These are phyloP conservation scores for Tylopilus sp. DNA, from an alignment of 768 basidiomycete genomes.

Conservation along the genomic window DNA sequence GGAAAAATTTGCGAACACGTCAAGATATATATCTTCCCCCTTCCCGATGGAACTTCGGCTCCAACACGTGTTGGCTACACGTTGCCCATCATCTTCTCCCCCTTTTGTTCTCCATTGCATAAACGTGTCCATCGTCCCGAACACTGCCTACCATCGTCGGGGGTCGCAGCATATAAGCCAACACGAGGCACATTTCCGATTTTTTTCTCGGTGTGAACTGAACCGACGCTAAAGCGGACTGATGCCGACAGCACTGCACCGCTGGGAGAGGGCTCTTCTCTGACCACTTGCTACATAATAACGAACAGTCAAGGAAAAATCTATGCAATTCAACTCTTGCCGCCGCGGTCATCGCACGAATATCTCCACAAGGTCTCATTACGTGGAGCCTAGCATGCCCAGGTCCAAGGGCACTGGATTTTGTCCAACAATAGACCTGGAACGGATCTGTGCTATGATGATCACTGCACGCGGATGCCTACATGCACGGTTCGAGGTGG, in stretches of 20 bases:
- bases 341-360: background rate
- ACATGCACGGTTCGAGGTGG: too few relatives aligned
- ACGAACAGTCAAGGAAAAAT: too few relatives aligned
- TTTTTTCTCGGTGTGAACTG: background rate
- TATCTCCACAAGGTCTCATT: background rate
- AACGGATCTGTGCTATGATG: constrained; percentile 6
- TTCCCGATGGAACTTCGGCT: constrained; percentile 21
- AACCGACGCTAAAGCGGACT: constrained; percentile 9
- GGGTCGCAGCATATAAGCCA: background rate
- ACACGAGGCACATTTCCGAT: background rate
- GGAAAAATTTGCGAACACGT: constrained; percentile 37
- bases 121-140: constrained; percentile 19
- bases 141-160: constrained; percentile 4
- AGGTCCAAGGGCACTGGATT: too few relatives aligned
- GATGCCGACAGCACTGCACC: background rate
- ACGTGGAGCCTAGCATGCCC: constrained; percentile 9
- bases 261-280: background rate
- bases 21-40: constrained; percentile 31
- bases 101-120: constrained; percentile 28
- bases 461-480: constrained; percentile 22
- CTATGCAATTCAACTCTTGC: too few relatives aligned
- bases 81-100: constrained; percentile 21
- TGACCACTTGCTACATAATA: too few relatives aligned
- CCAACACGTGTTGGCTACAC: constrained; percentile 37
- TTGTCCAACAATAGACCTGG: too few relatives aligned